Evolutionary conservation across 163 green algal species (phyloP).

Genomic region (Picocystis sp.): DNA sequence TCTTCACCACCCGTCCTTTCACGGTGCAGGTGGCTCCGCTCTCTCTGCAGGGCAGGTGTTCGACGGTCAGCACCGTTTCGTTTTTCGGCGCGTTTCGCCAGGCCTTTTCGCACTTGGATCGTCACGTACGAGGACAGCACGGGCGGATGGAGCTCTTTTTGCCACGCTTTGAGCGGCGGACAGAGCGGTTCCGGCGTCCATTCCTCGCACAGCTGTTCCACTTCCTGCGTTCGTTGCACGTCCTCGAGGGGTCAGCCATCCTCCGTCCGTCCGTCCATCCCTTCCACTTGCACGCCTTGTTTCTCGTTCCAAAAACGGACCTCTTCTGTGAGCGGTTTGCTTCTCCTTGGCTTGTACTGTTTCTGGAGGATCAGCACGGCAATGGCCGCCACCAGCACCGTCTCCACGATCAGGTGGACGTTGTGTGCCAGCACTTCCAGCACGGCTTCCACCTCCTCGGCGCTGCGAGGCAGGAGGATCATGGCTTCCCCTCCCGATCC

Average conservation of each 20-base stretch:
- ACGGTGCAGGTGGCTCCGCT: constrained; percentile 1
- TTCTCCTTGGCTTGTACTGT: constrained; percentile 38
- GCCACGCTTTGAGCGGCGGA: constrained; percentile 18
- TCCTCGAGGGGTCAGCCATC: background rate
- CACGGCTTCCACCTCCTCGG: no score
- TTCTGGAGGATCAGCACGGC: constrained; percentile 61
- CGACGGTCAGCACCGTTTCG: background rate
- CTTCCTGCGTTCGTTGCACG: constrained; percentile 39
- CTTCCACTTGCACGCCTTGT: constrained; percentile 1
- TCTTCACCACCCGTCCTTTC: constrained; percentile 6
- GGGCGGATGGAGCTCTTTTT: constrained; percentile 1
- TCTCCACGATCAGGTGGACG: constrained; percentile 66
- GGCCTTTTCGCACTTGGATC: background rate
- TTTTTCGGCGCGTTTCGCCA: constrained; percentile 5
- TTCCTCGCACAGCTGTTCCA: constrained; percentile 73
- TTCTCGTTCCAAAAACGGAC: constrained; percentile 17
- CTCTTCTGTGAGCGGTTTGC: constrained; percentile 56
- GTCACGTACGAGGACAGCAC: constrained; percentile 6
- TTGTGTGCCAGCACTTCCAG: constrained; percentile 23
- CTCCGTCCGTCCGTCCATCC: background rate
- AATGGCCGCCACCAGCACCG: constrained; percentile 61
- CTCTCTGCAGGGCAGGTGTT: background rate
- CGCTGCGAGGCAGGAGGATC: no score
- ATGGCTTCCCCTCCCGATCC: no score
- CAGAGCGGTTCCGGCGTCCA: constrained; percentile 80